phyloP scores from a whole-genome alignment of 805 yeast genomes.

The Yarrowia divulgata region DNA sequence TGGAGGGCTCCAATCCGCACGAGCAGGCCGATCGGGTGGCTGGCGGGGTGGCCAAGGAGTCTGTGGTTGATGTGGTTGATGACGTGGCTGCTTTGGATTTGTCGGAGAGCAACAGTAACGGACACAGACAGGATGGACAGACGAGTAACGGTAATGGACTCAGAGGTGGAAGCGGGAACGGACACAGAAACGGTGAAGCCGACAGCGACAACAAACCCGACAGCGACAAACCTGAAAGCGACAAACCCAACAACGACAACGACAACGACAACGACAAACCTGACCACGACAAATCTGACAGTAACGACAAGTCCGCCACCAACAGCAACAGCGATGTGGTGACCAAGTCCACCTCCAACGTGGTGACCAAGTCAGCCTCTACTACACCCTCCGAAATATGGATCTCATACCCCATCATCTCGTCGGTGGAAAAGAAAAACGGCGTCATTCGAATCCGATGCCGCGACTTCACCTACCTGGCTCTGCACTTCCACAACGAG shows the following conservation, averaged over 20 bases:
- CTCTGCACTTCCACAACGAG: constrained; percentile 73
- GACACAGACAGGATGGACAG: neutral
- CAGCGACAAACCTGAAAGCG: neutral
- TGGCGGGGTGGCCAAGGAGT: constrained; percentile 43
- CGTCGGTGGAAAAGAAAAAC: constrained; percentile 49
- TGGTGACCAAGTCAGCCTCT: constrained; percentile 42
- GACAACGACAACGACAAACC: no score
- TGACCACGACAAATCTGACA: neutral
- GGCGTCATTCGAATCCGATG: constrained; percentile 74
- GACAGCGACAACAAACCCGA: neutral
- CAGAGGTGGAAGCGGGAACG: neutral
- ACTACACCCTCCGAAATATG: constrained; percentile 65
- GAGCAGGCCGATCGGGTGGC: constrained; percentile 38
- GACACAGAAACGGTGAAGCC: neutral
- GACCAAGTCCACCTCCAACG: constrained; percentile 42
- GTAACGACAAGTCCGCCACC: neutral
- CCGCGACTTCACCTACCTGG: constrained; percentile 82
- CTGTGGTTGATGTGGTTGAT: neutral
- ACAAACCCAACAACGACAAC: neutral
- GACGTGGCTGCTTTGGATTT: neutral
- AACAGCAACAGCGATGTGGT: constrained; percentile 32
- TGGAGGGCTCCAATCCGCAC: constrained; percentile 10
- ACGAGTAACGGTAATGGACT: neutral
- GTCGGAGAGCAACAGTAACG: neutral
- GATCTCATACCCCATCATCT: constrained; percentile 89